Conservation (phyloP, 2,329 filamentous ascomycete species). For the Tricladium varicosporioides region DNA sequence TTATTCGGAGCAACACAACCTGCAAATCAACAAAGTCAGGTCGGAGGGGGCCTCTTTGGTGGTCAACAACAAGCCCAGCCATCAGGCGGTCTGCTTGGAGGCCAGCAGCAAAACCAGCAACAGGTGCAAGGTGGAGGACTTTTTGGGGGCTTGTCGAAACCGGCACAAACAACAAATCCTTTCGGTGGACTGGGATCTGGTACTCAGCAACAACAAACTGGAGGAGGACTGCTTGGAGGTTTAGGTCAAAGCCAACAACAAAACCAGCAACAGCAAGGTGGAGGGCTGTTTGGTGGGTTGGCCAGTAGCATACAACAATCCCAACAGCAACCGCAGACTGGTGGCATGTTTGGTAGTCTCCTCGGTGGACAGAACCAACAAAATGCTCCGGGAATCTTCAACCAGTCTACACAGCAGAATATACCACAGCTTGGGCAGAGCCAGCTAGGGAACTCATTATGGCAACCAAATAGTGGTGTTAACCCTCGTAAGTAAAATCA, state of each 20-base stretch:
- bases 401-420: constrained; percentile 37
- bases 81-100: constrained; percentile 22
- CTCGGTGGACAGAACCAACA: constrained; percentile 27
- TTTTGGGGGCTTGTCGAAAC: constrained; percentile 1
- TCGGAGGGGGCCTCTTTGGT: neutral
- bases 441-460: constrained; percentile 25
- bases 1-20: constrained; percentile 22
- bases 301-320: constrained; percentile 25
- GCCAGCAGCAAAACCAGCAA: constrained; percentile 37
- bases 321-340: constrained; percentile 28
- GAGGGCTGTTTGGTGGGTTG: constrained; percentile 20
- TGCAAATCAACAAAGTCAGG: constrained; percentile 2
- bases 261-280: constrained; percentile 31
- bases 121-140: constrained; percentile 23
- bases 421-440: constrained; percentile 31
- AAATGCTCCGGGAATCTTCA: constrained; percentile 36
- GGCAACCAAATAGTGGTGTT: constrained; percentile 29
- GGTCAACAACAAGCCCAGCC: constrained; percentile 38
- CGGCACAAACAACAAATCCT: constrained; percentile 12
- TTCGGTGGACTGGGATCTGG: constrained; percentile 13
- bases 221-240: constrained; percentile 41
- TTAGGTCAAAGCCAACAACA: constrained; percentile 31
- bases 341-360: constrained; percentile 21
- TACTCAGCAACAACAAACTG: constrained; percentile 7
- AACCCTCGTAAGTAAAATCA: constrained; percentile 24